Percentiles rank a stretch among this genome's conserved stretches.
phyloP scores from a whole-genome alignment of 371 early-diverging fungal genomes.

The Amoeboaphelidium occidentale region DNA sequence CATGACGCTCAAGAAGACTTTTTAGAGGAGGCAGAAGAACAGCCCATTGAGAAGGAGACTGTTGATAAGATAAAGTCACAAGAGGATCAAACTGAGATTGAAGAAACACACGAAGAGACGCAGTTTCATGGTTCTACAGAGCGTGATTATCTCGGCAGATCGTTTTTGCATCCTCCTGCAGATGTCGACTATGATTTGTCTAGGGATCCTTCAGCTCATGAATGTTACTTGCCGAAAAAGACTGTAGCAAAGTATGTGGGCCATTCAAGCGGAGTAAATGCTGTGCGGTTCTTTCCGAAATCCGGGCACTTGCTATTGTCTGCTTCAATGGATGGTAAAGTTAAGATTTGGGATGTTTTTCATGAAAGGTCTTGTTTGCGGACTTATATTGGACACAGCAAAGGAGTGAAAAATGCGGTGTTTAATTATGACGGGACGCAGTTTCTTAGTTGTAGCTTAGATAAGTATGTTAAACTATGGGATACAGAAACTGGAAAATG shows the following conservation, averaged over 20 bases:
- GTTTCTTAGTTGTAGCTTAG: slow-evolving; percentile 73
- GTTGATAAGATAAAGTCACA: slow-evolving; percentile 29
- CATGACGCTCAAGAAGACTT: slow-evolving; percentile 15
- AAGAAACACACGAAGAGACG: slow-evolving; percentile 1
- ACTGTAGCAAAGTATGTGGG: slow-evolving; percentile 14
- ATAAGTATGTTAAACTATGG: slow-evolving; percentile 77
- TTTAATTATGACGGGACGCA: slow-evolving; percentile 60
- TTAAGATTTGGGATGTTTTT: slow-evolving; percentile 83
- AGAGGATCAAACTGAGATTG: slow-evolving; percentile 2
- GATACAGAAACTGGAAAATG: slow-evolving; percentile 70
- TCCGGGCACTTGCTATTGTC: slow-evolving; percentile 73
- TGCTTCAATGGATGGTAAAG: slow-evolving; percentile 69
- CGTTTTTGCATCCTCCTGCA: slow-evolving; percentile 77
- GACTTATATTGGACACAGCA: slow-evolving; percentile 69
- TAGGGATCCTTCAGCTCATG: slow-evolving; percentile 42
- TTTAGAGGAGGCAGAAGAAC: slow-evolving; percentile 7
- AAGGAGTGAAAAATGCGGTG: slow-evolving; percentile 72
- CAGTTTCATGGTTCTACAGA: slow-evolving; percentile 28
- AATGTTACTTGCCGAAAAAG: slow-evolving; percentile 58
- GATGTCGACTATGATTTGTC: slow-evolving; percentile 46
- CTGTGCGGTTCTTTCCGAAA: slow-evolving; percentile 64
- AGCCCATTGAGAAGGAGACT: slow-evolving; percentile 8
- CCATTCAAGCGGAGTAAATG: slow-evolving; percentile 72
- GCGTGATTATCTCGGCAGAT: slow-evolving; percentile 68
- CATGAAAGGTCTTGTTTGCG: slow-evolving; percentile 54